Percentiles rank a stretch among this genome's conserved stretches.
Evolutionary conservation across 2,329 filamentous ascomycete species (phyloP).

Genomic region (Talaromyces pinophilus): DNA sequence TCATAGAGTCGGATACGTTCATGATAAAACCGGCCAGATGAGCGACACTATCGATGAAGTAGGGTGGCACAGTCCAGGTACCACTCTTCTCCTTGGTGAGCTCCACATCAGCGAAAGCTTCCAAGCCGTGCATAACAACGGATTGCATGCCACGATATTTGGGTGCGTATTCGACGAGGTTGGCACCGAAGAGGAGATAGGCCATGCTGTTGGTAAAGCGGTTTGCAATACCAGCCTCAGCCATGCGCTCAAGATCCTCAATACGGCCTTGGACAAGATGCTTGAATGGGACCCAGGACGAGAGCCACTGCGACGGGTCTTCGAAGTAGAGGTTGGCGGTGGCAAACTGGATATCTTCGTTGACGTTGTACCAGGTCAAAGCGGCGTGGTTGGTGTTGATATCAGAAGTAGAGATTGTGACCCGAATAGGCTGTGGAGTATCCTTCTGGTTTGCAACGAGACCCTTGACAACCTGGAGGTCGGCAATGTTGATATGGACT

Average conservation of each 20-base stretch:
- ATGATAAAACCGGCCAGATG: constrained; percentile 44
- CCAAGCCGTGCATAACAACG: constrained; percentile 26
- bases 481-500: constrained; percentile 27
- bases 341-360: constrained; percentile 30
- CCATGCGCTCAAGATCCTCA: constrained; percentile 30
- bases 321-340: constrained; percentile 28
- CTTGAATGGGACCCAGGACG: constrained; percentile 28
- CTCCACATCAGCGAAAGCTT: constrained; percentile 33
- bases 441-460: constrained; percentile 49
- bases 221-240: constrained; percentile 30
- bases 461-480: constrained; percentile 37
- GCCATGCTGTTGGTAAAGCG: constrained; percentile 32
- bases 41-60: constrained; percentile 38
- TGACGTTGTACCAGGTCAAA: constrained; percentile 34
- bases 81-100: constrained; percentile 26
- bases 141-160: constrained; percentile 26
- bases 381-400: constrained; percentile 1
- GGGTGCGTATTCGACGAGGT: constrained; percentile 27
- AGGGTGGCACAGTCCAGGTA: constrained; percentile 32
- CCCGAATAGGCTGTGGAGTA: constrained; percentile 24
- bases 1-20: constrained; percentile 37
- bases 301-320: constrained; percentile 29
- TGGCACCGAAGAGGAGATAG: constrained; percentile 29
- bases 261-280: constrained; percentile 33
- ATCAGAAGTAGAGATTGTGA: constrained; percentile 49